Evolutionary conservation across 2,329 filamentous ascomycete genomes (phyloP), one percentile per base, ranked within the genome.

Genomic region (Pezicula rhizophila): DNA sequence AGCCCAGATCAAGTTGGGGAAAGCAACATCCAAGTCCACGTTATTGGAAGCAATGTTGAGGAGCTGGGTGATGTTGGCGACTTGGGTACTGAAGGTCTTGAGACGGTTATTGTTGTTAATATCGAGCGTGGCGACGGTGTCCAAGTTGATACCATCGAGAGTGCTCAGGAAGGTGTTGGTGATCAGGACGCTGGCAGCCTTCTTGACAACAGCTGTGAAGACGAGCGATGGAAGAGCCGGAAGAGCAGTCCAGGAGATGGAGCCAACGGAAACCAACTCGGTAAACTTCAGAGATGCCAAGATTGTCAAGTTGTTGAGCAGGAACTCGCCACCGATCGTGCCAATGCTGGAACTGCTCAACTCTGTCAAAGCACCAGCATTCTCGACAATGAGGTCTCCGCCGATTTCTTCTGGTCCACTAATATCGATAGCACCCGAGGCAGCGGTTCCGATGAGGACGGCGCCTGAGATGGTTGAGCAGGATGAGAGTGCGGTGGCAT

Each of bases 41-140:
- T 85, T 85, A 76, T 99, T 99, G 75, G 85, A 83, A 60, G 83
- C 80, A 65, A 99, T 82, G 62, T 78, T 82, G 46, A 96, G 73
- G 42, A 76, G 68, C 49, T 79, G 75, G 57, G 78, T 85, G 61
- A 96, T 79, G 72, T 87, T 92, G 67, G 77, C 77, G 51, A 97
- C 77, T 66, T 86, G 79, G 69, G 90, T 87, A 65, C 80, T 79
- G 73, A 95, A 87, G 53, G 75, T 76, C 65, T 79, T 80, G 60
- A 99, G 78, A 65, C 85, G 84, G 53, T 73, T 74, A 82, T 97
- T 97, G 84, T 96, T 96, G 79, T 88, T 85, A 70, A 99, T 85
- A 68, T 87, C 76, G 66, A 99, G 80, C 57, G 73, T 76, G 49
- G 80, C 77, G 47, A 89, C 84, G n/a, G 78, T 77, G 55, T 80